These are phyloP conservation scores for Talaromyces borbonicus DNA, from an alignment of 495 filamentous ascomycete genomes.

Conservation along the genomic window DNA sequence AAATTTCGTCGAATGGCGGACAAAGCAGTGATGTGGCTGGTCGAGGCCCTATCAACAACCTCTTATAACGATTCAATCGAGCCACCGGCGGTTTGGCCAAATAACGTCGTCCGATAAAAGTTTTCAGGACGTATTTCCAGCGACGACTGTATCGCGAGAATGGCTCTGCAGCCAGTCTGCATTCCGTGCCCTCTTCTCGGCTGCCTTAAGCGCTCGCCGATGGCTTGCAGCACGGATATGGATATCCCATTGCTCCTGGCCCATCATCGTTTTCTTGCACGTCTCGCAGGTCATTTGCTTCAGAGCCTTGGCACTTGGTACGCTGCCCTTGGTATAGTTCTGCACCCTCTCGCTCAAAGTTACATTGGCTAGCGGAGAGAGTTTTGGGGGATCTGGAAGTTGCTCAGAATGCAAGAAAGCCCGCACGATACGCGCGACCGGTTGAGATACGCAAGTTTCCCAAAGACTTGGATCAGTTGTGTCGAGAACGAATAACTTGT, in stretches of 20 bases:
- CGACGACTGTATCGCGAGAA: too few relatives aligned
- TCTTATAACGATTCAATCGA: too few relatives aligned
- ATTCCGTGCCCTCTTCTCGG: constrained; percentile 21
- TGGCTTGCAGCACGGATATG: constrained; percentile 66
- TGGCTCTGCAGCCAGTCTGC: constrained; percentile 22
- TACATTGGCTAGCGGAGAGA: constrained; percentile 50
- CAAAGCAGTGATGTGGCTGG: constrained; percentile 5
- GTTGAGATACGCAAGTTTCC: constrained; percentile 46
- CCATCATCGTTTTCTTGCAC: constrained; percentile 59
- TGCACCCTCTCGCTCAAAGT: constrained; percentile 44
- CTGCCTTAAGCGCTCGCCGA: constrained; percentile 29
- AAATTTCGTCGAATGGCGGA: constrained; percentile 68
- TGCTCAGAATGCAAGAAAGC: constrained; percentile 29
- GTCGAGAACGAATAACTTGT: constrained; percentile 64
- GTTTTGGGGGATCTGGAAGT: constrained; percentile 49
- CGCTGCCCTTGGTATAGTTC: constrained; percentile 33
- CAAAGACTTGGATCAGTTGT: constrained; percentile 53
- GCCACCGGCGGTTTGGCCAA: too few relatives aligned
- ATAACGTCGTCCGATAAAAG: too few relatives aligned
- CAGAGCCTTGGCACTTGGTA: constrained; percentile 30
- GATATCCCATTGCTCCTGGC: constrained; percentile 62
- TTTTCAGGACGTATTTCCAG: too few relatives aligned
- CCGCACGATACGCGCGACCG: constrained; percentile 50
- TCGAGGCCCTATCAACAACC: not conserved
- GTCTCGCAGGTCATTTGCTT: constrained; percentile 51